Conservation (phyloP, 2,329 filamentous ascomycete genomes). For the Arthroderma sp. region DNA sequence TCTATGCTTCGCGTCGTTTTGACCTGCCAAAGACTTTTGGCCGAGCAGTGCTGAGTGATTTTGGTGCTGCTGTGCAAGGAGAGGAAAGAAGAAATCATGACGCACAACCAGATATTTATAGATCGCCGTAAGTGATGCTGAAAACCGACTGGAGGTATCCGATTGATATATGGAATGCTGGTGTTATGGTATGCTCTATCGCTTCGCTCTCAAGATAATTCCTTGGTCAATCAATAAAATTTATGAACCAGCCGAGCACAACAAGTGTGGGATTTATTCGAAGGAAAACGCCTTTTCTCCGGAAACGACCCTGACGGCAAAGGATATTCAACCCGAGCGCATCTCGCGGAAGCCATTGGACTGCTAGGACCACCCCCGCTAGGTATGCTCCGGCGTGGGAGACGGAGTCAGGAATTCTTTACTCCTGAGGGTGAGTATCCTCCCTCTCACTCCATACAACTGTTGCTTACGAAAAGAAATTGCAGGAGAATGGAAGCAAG, state of each 20-base stretch:
- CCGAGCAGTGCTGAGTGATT: constrained; percentile 24
- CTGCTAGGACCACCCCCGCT: constrained; percentile 32
- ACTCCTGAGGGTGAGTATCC: constrained; percentile 22
- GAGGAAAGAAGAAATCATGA: constrained; percentile 30
- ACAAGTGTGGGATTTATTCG: constrained; percentile 37
- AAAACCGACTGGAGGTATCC: constrained; percentile 32
- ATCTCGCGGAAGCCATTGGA: constrained; percentile 35
- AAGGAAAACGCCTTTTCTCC: constrained; percentile 33
- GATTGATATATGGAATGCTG: constrained; percentile 41
- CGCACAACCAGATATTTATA: constrained; percentile 27
- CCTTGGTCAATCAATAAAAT: background rate
- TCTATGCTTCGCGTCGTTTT: constrained; percentile 27
- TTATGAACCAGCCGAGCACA: constrained; percentile 6
- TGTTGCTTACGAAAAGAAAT: constrained; percentile 6
- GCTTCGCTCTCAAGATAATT: background rate
- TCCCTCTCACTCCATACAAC: no score
- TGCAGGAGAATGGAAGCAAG: constrained; percentile 14
- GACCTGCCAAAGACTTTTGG: constrained; percentile 21
- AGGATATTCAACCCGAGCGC: constrained; percentile 25
- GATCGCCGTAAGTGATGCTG: constrained; percentile 34
- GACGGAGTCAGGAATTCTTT: constrained; percentile 28
- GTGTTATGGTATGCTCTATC: constrained; percentile 30
- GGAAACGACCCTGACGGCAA: constrained; percentile 26
- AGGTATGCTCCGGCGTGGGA: constrained; percentile 21
- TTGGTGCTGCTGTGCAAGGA: constrained; percentile 25